A percentile compares a stretch with the other conserved stretches of the same genome.
Evolutionary conservation across 257 asterid genomes (phyloP).

Genomic region (Euphrasia confusa): DNA sequence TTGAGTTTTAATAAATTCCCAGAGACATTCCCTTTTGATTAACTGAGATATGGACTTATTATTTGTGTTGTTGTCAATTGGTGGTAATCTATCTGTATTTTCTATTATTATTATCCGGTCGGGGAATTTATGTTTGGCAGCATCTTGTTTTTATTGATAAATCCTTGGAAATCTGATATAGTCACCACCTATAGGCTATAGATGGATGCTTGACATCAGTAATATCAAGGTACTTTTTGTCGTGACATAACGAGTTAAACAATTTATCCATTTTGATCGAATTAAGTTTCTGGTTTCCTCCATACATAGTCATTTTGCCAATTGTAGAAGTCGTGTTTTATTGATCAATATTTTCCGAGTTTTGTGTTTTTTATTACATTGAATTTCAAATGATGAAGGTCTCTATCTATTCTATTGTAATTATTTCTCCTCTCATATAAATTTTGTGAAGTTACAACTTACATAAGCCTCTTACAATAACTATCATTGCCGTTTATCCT

Average conservation of each 20-base stretch:
- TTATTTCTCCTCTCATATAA: background rate
- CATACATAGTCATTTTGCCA: constrained; percentile 2
- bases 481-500: background rate
- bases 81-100: constrained; percentile 11
- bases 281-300: background rate
- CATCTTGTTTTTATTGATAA: background rate
- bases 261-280: background rate
- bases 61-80: background rate
- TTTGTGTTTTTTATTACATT: background rate
- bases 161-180: constrained; percentile 8
- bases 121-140: background rate
- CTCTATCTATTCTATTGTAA: background rate
- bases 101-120: constrained; percentile 13
- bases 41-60: constrained; percentile 18
- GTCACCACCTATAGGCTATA: background rate
- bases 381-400: background rate
- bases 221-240: constrained; percentile 13
- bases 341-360: background rate
- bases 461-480: background rate
- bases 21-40: constrained; percentile 15
- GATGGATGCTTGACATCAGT: background rate
- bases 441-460: background rate
- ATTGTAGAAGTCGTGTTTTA: constrained; percentile 1
- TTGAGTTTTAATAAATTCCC: constrained; percentile 9
- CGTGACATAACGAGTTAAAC: background rate